Evolutionary conservation across 345 rosid species (phyloP).

Genomic region (Durio zibethinus): DNA sequence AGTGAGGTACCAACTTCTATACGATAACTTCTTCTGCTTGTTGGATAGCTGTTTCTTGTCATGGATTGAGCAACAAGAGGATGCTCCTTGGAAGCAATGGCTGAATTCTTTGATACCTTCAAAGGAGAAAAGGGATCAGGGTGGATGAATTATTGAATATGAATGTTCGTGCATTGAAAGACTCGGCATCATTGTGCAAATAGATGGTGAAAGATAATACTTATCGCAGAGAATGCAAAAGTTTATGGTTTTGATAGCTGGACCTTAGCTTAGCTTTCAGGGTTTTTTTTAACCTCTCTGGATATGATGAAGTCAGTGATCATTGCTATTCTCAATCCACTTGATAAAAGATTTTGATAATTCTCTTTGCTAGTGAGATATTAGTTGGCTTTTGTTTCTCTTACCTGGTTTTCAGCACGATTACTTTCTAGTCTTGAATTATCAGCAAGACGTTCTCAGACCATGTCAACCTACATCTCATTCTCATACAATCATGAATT

Average conservation of each 20-base stretch:
- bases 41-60: constrained; percentile 44
- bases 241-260: not conserved
- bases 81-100: constrained; percentile 41
- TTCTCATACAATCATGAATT: not conserved
- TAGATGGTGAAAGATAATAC: not conserved
- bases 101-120: constrained; percentile 22
- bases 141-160: not conserved
- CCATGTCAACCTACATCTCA: not conserved
- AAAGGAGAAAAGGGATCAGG: constrained; percentile 21
- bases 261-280: not conserved
- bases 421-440: not conserved
- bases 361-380: not conserved
- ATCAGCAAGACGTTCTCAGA: not conserved
- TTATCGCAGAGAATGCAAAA: not conserved
- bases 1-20: constrained; percentile 37
- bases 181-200: not conserved
- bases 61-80: constrained; percentile 43
- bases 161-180: not conserved
- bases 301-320: not conserved
- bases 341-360: not conserved
- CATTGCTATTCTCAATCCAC: not conserved
- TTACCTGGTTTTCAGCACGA: not conserved
- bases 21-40: constrained; percentile 38
- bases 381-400: not conserved
- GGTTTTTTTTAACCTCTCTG: not conserved